Conservation (phyloP, 2,329 filamentous ascomycete species). For the Cladobotryum mycophilum region DNA sequence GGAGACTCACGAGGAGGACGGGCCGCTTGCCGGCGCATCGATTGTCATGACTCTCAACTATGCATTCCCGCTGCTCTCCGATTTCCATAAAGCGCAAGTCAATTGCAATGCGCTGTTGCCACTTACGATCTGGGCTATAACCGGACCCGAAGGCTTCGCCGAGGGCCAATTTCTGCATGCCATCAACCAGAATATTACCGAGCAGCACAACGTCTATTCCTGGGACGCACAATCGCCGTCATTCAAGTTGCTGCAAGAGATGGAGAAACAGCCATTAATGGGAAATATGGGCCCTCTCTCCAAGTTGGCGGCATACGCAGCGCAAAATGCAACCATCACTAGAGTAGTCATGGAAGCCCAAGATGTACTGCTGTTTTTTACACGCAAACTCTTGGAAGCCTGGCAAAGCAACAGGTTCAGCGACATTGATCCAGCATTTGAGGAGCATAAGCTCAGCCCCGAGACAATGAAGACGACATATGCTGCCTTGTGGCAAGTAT, state of each 20-base stretch:
- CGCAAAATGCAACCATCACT: slow-evolving; percentile 47
- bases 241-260: slow-evolving; percentile 50
- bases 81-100: slow-evolving; percentile 50
- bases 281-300: slow-evolving; percentile 62
- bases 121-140: slow-evolving; percentile 59
- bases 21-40: slow-evolving; percentile 37
- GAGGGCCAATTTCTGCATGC: slow-evolving; percentile 68
- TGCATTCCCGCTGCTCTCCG: slow-evolving; percentile 65
- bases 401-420: slow-evolving; percentile 74
- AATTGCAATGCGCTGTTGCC: slow-evolving; percentile 67
- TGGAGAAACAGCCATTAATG: slow-evolving; percentile 56
- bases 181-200: slow-evolving; percentile 60
- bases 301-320: slow-evolving; percentile 56
- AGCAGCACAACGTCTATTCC: slow-evolving; percentile 42
- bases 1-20: slow-evolving; percentile 36
- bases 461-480: slow-evolving; percentile 62
- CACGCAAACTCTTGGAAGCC: slow-evolving; percentile 57
- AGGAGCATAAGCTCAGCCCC: slow-evolving; percentile 54
- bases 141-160: slow-evolving; percentile 66
- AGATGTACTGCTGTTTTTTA: slow-evolving; percentile 62
- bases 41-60: slow-evolving; percentile 71
- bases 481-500: slow-evolving; percentile 65
- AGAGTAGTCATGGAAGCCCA: slow-evolving; percentile 42
- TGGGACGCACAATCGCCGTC: slow-evolving; percentile 60
- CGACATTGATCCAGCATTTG: slow-evolving; percentile 62